Conservation (phyloP, 164 flowering plant species). For the Sextonia rubra region DNA sequence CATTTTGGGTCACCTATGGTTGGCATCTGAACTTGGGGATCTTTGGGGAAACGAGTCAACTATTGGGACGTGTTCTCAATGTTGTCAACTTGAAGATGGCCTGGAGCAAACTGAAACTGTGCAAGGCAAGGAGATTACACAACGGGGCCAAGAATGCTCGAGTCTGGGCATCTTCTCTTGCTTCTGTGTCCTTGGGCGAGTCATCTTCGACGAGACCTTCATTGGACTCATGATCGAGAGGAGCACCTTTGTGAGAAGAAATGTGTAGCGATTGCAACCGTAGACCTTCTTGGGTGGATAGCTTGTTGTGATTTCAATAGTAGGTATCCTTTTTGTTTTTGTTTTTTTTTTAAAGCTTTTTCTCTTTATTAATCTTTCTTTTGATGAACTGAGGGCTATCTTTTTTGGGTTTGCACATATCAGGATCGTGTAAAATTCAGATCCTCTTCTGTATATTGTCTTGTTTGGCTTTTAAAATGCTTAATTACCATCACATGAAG, state of each 20-base stretch:
- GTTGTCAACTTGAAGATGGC: conserved; percentile 60
- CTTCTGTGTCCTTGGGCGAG: conserved; percentile 80
- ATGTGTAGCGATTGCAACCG: neutral
- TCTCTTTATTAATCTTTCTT: conserved; percentile 6
- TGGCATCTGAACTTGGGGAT: conserved; percentile 64
- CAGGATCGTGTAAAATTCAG: conserved; percentile 40
- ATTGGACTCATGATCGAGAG: neutral
- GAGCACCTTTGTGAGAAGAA: neutral
- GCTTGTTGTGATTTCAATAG: conserved; percentile 8
- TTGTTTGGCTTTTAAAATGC: neutral
- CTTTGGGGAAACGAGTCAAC: conserved; percentile 68
- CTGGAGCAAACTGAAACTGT: conserved; percentile 55
- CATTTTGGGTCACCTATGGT: conserved; percentile 43
- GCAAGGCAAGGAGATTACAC: conserved; percentile 69
- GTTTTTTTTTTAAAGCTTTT: neutral
- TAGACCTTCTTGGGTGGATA: conserved; percentile 3
- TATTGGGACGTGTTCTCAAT: conserved; percentile 49
- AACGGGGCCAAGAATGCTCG: conserved; percentile 69
- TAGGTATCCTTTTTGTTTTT: conserved; percentile 12
- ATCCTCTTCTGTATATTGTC: conserved; percentile 29
- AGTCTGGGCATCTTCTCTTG: conserved; percentile 88
- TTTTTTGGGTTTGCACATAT: conserved; percentile 15
- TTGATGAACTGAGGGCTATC: conserved; percentile 21
- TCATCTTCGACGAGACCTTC: conserved; percentile 39
- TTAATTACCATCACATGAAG: neutral